Base-by-base conservation (phyloP, 495 filamentous ascomycete genomes). In the Astrothelium subdiscretum region DNA sequence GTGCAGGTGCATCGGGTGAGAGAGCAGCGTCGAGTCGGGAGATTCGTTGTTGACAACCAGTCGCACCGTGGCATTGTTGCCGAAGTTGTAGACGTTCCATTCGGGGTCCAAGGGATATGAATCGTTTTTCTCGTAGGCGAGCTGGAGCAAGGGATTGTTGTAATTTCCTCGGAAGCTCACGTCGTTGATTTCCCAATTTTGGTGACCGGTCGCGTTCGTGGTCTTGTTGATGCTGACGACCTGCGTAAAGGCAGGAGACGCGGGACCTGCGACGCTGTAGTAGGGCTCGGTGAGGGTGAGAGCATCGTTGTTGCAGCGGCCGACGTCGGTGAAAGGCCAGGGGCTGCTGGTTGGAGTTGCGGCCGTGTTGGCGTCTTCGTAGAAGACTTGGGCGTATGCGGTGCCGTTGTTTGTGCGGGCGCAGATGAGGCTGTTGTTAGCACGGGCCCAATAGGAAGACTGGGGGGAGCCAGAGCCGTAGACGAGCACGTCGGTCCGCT, bases 361-460 rank as follows among this genome's bases (percentile, higher is more conserved):
- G 32, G 52, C 51, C 22, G 31, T 35, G 38, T 66, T 43, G 29
- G 67, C 64, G 12, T 62, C 44, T 5, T 69, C 59, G 65, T 67
- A 67, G 65, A 64, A 69, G 35, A 67, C 60, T 27, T 59, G 58
- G 27, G 67, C 67, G 2, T 64, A 24, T 29, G 48, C 44, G 3
- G 44, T 8, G 6, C 59, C 38, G 29, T 67, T 24, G 31, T 44
- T 40, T 1, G 48, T 32, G 29, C 31, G 18, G 59, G 72, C 75
- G 54, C 67, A 64, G 3, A 57, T 18, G 15, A 44, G 62, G n/a
- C 59, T 59, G 62, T 61, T 64, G 59, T 32, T 68, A 26, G 79
- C 73, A 1, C 80, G 76, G 67, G 83, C 76, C 79, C 79, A 83
- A 57, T 75, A 79, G 11, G 76, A 61, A 1, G 72, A 68, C 4